Evolutionary conservation across 495 filamentous ascomycete species (phyloP).

Genomic region (Tuber calosporum): DNA sequence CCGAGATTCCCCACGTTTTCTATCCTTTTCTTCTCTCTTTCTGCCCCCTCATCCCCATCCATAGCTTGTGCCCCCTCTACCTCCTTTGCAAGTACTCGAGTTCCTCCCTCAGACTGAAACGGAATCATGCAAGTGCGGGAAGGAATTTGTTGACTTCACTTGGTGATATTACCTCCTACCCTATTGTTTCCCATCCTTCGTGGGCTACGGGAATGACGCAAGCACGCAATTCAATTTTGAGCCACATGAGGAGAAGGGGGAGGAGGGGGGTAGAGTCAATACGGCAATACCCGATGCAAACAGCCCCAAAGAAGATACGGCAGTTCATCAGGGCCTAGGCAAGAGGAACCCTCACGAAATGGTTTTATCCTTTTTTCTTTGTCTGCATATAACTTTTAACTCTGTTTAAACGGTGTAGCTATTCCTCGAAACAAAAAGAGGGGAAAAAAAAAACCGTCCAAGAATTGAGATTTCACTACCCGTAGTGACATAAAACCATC

Average conservation of each 20-base stretch:
- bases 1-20: slow-evolving; percentile 4
- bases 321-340: background rate
- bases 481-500: background rate
- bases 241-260: background rate
- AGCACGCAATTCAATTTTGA: slow-evolving; percentile 1
- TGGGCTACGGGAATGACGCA: slow-evolving; percentile 5
- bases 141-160: slow-evolving; percentile 5
- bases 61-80: background rate
- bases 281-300: background rate
- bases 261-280: background rate
- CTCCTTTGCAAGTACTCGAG: background rate
- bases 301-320: background rate
- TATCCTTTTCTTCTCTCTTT: background rate
- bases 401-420: background rate
- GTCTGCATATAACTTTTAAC: background rate
- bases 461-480: background rate
- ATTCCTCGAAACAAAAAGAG: background rate
- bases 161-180: background rate
- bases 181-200: background rate
- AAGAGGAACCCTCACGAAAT: background rate
- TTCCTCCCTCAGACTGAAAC: slow-evolving; percentile 1
- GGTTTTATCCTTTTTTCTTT: background rate
- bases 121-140: slow-evolving; percentile 3
- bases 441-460: background rate
- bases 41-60: background rate